Base-by-base conservation (phyloP, 2,329 filamentous ascomycete species). In the Fusarium pilosicola region DNA sequence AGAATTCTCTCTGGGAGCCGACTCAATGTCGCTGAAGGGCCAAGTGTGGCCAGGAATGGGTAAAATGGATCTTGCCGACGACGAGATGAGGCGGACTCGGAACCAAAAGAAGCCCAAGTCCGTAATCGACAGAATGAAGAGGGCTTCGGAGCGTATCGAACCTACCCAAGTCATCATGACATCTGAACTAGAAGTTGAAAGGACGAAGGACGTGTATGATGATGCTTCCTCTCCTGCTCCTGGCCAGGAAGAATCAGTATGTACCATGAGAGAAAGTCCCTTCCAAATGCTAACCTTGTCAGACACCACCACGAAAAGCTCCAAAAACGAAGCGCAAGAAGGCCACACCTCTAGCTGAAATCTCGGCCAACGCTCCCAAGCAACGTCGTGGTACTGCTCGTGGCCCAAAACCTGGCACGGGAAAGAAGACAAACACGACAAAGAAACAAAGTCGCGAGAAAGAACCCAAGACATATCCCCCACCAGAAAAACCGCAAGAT, bases 41-140 rank as follows among this genome's bases (percentile, higher is more conserved):
- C 84, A 91, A n/a, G 85, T 90, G 52, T 94, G 91, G 87, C 91
- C 92, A 6, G 93, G 93, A 24, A 95, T 95, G 93, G 88, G 89
- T 60, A 87, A 94, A n/a, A 95, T 95, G 79, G 93, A 96, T 80
- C 90, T 93, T 60, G 93, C 93, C 9, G 93, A 91, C 9, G 88
- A 90, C 22, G 89, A 92, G 69, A 92, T 93, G 86, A 92, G 90
- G 76, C 88, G 91, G 51, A 93, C 90, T 83, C 87, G 93, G 58
- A 95, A 95, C 79, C 93, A 96, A 81, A 90, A 92, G 76, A 96
- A 96, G 80, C 89, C 92, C 61, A 87, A 85, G n/a, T 91, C 90
- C 2, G 90, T 94, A n/a, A 83, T 94, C 28, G 85, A 89, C 62
- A 88, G 89, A 66, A 90, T 96, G 81, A 87, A 91, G 75, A 81